phyloP scores from a whole-genome alignment of 2,329 filamentous ascomycete species.

The Erysiphe neolycopersici region DNA sequence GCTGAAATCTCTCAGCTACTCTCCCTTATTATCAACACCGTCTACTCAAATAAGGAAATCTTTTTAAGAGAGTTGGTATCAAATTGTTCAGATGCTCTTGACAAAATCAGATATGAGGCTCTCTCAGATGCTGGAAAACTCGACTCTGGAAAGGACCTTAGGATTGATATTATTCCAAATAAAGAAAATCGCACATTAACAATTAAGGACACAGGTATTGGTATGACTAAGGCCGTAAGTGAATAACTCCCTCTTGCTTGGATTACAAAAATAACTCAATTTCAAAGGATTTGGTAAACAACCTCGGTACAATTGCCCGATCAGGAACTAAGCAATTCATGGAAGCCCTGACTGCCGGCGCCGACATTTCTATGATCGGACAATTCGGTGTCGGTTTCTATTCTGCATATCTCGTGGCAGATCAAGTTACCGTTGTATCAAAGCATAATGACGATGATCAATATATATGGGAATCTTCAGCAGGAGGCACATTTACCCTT shows the following conservation, averaged over 20 bases:
- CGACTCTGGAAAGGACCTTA: constrained; percentile 89
- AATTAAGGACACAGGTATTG: constrained; percentile 94
- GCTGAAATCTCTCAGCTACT: constrained; percentile 99
- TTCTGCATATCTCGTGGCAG: constrained; percentile 97
- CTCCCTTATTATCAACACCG: constrained; percentile 98
- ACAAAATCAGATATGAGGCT: constrained; percentile 99
- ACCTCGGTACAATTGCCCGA: constrained; percentile 96
- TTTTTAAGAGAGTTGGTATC: constrained; percentile 97
- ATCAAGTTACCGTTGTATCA: constrained; percentile 82
- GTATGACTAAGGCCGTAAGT: constrained; percentile 99
- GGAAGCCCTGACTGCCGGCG: constrained; percentile 94
- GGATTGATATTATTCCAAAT: constrained; percentile 96
- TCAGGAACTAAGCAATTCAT: constrained; percentile 99
- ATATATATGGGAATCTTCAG: constrained; percentile 97
- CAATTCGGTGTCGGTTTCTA: constrained; percentile 99
- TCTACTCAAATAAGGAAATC: constrained; percentile 99
- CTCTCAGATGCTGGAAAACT: constrained; percentile 94
- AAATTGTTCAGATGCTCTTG: constrained; percentile 94
- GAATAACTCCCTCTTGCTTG: not conserved
- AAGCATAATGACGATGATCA: constrained; percentile 99
- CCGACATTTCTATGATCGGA: constrained; percentile 99
- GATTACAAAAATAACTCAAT: constrained; percentile 14
- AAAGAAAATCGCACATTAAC: constrained; percentile 95
- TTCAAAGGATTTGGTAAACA: constrained; percentile 82
- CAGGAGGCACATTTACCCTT: constrained; percentile 93